Evolutionary conservation across 257 asterid species (phyloP).

Genomic region (Jaltomata sinuosa): DNA sequence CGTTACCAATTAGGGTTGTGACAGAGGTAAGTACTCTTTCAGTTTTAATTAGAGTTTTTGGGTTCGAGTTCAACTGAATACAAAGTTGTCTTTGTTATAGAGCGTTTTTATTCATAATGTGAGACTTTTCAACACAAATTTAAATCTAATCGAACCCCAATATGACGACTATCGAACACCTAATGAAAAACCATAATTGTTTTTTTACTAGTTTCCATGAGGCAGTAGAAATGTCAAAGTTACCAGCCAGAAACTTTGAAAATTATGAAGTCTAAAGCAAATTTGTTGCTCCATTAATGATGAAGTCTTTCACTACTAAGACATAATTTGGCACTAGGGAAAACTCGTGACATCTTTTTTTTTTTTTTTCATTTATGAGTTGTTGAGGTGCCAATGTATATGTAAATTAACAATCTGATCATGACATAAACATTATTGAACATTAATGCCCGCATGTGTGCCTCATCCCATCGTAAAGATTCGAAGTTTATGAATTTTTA

Average conservation of each 20-base stretch:
- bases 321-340: constrained; percentile 4
- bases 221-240: neutral
- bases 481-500: too few relatives aligned
- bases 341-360: neutral
- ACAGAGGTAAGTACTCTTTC: too few relatives aligned
- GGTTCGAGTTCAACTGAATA: too few relatives aligned
- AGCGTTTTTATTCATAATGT: too few relatives aligned
- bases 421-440: constrained; percentile 25
- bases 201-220: neutral
- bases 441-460: constrained; percentile 23
- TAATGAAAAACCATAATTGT: too few relatives aligned
- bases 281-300: constrained; percentile 1
- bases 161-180: too few relatives aligned
- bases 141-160: too few relatives aligned
- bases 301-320: neutral
- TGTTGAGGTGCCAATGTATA: constrained; percentile 1
- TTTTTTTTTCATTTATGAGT: too few relatives aligned
- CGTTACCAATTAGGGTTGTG: too few relatives aligned
- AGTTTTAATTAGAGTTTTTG: too few relatives aligned
- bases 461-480: neutral
- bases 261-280: neutral
- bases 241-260: neutral
- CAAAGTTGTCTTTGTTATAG: too few relatives aligned
- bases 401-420: constrained; percentile 14
- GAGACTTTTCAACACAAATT: too few relatives aligned